A percentile compares a stretch with the other conserved stretches of the same genome.
phyloP scores from a whole-genome alignment of 2,329 filamentous ascomycete species.

The Tothia fuscella region DNA sequence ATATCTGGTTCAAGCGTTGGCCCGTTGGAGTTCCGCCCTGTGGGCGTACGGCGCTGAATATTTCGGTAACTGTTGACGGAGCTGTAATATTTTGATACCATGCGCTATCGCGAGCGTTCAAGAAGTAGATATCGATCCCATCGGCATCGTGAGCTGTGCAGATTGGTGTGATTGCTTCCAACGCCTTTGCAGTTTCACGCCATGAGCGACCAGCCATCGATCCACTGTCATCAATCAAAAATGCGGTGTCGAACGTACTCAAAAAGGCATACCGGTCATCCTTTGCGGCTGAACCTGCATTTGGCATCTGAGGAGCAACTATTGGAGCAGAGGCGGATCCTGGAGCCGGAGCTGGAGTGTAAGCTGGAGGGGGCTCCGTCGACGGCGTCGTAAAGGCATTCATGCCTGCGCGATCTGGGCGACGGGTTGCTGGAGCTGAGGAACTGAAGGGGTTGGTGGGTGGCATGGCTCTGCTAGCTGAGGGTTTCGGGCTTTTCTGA shows the following conservation, averaged over 20 bases:
- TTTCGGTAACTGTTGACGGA: slow-evolving; percentile 45
- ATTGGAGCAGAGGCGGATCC: slow-evolving; percentile 18
- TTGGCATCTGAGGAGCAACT: not conserved
- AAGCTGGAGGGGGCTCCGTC: slow-evolving; percentile 31
- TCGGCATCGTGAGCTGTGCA: slow-evolving; percentile 70
- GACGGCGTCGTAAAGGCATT: slow-evolving; percentile 19
- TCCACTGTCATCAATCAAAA: slow-evolving; percentile 84
- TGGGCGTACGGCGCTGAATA: slow-evolving; percentile 61
- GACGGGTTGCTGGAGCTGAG: slow-evolving; percentile 18
- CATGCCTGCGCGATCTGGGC: slow-evolving; percentile 23
- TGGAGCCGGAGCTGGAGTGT: slow-evolving; percentile 21
- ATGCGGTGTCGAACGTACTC: slow-evolving; percentile 68
- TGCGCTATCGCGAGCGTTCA: slow-evolving; percentile 54
- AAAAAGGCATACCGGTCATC: slow-evolving; percentile 71
- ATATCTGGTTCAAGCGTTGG: slow-evolving; percentile 54
- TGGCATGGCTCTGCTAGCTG: not conserved
- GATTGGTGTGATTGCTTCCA: slow-evolving; percentile 66
- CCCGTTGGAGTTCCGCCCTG: slow-evolving; percentile 63
- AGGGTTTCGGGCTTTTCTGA: not conserved
- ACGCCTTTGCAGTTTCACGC: slow-evolving; percentile 58
- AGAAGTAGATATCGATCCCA: slow-evolving; percentile 83
- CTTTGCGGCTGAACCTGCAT: not conserved
- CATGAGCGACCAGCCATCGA: slow-evolving; percentile 73
- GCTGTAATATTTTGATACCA: slow-evolving; percentile 55
- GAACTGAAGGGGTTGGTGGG: not conserved